Percentiles rank a stretch among this genome's conserved stretches.
These are phyloP conservation scores for Talaromyces sp. DNA, from an alignment of 2,329 filamentous ascomycete species.

Conservation along the genomic window DNA sequence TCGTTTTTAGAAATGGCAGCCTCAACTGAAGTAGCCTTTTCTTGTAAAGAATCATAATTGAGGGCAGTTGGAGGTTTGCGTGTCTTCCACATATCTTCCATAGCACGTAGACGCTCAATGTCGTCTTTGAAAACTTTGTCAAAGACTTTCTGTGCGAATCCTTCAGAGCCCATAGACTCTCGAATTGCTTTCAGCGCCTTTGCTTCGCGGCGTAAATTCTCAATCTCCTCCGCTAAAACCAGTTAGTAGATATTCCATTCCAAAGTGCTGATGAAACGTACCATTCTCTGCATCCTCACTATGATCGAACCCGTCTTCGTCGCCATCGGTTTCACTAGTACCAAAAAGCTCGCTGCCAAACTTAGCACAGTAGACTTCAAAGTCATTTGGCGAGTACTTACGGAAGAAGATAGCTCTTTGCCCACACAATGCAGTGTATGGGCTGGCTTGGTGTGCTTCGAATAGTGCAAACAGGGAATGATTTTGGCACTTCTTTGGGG, in stretches of 20 bases:
- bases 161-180: constrained; percentile 71
- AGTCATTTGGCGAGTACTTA: constrained; percentile 27
- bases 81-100: constrained; percentile 96
- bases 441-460: constrained; percentile 93
- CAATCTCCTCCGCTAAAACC: constrained; percentile 69
- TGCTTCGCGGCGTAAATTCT: constrained; percentile 79
- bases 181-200: constrained; percentile 80
- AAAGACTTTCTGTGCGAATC: constrained; percentile 79
- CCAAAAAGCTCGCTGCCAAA: constrained; percentile 75
- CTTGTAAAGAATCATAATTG: constrained; percentile 62
- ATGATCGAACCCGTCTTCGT: constrained; percentile 66
- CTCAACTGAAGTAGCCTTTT: constrained; percentile 53
- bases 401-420: constrained; percentile 91
- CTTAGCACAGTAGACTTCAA: constrained; percentile 28
- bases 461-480: constrained; percentile 95
- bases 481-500: constrained; percentile 84
- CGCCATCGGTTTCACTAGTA: constrained; percentile 78
- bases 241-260: constrained; percentile 24
- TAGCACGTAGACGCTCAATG: constrained; percentile 74
- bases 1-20: constrained; percentile 61
- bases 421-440: constrained; percentile 99
- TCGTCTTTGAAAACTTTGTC: constrained; percentile 90
- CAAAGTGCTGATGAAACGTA: constrained; percentile 31
- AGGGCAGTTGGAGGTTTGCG: constrained; percentile 72
- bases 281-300: constrained; percentile 78